Percentiles rank a stretch among this genome's conserved stretches.
phyloP scores from a whole-genome alignment of 176 grass and related monocot genomes.

The Aechmea fasciata region DNA sequence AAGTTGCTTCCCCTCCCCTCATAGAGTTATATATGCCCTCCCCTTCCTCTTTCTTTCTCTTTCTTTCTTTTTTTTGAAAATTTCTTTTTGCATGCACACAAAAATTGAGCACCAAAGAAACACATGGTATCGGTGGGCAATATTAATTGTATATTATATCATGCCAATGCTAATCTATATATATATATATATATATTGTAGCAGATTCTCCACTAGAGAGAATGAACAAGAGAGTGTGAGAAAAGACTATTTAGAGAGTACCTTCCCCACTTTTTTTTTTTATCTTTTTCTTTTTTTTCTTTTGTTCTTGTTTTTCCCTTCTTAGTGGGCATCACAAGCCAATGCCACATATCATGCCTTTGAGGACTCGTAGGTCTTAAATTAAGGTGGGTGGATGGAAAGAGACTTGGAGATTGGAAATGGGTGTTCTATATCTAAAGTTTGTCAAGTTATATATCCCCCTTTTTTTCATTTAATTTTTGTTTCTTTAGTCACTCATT shows the following conservation, averaged over 20 bases:
- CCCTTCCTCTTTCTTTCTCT: neutral
- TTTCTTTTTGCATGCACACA: too few relatives aligned
- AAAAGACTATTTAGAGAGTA: neutral
- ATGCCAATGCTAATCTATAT: neutral
- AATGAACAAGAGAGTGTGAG: neutral
- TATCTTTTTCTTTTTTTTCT: neutral
- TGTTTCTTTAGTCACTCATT: neutral
- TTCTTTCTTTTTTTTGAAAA: too few relatives aligned
- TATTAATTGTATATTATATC: too few relatives aligned
- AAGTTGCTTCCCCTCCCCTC: neutral
- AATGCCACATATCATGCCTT: neutral
- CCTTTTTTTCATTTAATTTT: neutral
- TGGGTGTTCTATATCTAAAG: conserved; percentile 8
- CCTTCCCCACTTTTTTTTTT: neutral
- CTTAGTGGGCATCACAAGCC: neutral
- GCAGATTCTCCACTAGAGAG: neutral
- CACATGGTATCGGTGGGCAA: neutral
- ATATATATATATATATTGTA: neutral
- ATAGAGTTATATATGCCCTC: neutral
- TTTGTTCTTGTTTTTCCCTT: neutral
- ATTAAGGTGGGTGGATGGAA: neutral
- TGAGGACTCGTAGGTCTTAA: neutral
- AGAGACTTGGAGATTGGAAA: neutral
- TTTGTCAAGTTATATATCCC: neutral
- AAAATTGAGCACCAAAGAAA: neutral